Percentiles rank a stretch among this genome's conserved stretches.
phyloP scores from a whole-genome alignment of 495 filamentous ascomycete genomes.

The Xylaria flabelliformis region DNA sequence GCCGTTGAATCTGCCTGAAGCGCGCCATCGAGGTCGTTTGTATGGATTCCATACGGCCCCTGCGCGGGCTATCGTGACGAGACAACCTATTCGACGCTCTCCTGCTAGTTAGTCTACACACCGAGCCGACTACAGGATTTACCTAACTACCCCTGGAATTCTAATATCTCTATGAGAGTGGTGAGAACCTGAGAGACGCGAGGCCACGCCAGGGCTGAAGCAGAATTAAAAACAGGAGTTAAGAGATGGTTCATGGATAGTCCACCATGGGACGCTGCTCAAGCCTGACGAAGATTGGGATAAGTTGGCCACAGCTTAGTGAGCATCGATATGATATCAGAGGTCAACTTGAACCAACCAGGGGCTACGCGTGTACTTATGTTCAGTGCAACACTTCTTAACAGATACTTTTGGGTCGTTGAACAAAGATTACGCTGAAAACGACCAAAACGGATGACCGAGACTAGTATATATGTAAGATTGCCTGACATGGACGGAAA shows the following conservation, averaged over 20 bases:
- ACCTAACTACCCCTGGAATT: slow-evolving; percentile 47
- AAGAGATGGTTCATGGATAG: background rate
- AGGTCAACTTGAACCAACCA: background rate
- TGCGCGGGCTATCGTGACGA: slow-evolving; percentile 27
- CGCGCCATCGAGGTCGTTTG: slow-evolving; percentile 55
- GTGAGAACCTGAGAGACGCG: slow-evolving; percentile 54
- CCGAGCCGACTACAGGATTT: slow-evolving; percentile 35
- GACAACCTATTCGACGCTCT: slow-evolving; percentile 7
- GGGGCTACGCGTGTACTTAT: background rate
- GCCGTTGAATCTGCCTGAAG: slow-evolving; percentile 59
- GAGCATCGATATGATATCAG: background rate
- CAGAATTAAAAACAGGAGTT: background rate
- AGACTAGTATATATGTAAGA: background rate
- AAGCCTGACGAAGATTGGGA: background rate
- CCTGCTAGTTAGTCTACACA: background rate
- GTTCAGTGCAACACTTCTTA: background rate
- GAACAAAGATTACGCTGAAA: background rate
- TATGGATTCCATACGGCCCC: slow-evolving; percentile 56
- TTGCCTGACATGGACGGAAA: background rate
- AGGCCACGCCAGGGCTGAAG: slow-evolving; percentile 25
- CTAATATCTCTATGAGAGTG: slow-evolving; percentile 52
- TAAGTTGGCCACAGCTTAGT: background rate
- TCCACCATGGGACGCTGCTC: background rate
- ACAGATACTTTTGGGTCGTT: background rate
- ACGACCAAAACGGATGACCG: background rate